Evolutionary conservation across 2,329 filamentous ascomycete species (phyloP), one percentile per base, ranked within the genome.

Genomic region (Cordyceps javanica): DNA sequence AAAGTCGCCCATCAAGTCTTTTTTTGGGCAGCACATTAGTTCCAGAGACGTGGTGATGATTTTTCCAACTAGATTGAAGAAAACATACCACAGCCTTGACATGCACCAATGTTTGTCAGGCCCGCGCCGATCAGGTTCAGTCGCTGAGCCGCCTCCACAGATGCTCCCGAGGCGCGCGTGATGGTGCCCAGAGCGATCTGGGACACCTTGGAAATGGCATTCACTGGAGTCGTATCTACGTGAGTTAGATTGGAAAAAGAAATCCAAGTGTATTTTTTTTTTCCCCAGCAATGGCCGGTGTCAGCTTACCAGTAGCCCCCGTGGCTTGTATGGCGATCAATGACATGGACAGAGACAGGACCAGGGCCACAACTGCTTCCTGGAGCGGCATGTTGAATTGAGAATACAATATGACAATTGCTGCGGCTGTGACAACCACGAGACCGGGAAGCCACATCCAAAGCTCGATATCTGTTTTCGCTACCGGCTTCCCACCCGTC

Each of bases 1-100:
- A 38, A 59, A 59, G 42, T 59, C 57, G n/a, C 57, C 57, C 42
- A 59, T 54, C 2, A 59, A 19, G 23, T 59, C 57, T 59, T 26
- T 28, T 28, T n/a, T n/a, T n/a, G n/a, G 21, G 7, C 2, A 23
- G 13, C 16, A 10, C 0, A 14, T 36, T 30, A 48, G 28, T 21
- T 21, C 3, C 25, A 14, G 7, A 16, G 13, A 11, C 5, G n/a
- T 5, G 13, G 8, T 7, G 21, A 25, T 30, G 3, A 8, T 3
- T 38, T 16, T 30, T 8, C 9, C 14, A 28, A 26, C 23, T 16
- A 13, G 5, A 38, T 38, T n/a, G 5, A 6, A 6, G 16, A 2
- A 34, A 32, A 28, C 56, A 4, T 51, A 55, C 57, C 57, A 5
- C 49, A 53, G 10, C 39, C 50, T 41, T 59, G 57, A 25, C 57